Conservation (phyloP, 257 asterid genomes). For the Solanum ossicruentum region DNA sequence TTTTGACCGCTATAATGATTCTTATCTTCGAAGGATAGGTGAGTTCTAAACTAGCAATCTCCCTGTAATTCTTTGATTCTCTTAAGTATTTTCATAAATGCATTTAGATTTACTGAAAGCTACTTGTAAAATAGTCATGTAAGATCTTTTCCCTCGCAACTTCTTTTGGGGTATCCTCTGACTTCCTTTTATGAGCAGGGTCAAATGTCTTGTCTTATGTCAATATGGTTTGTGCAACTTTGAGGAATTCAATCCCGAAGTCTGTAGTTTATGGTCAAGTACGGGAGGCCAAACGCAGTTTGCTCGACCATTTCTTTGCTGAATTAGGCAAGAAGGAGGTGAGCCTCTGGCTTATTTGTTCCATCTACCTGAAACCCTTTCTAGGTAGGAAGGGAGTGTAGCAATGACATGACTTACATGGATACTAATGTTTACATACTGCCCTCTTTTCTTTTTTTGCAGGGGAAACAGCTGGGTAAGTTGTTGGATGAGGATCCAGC, state of each 20-base stretch:
- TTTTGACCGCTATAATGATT: conserved; percentile 58
- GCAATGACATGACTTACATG: not conserved
- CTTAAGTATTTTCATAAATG: not conserved
- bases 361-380: not conserved
- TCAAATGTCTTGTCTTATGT: conserved; percentile 62
- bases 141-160: not conserved
- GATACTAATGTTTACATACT: not conserved
- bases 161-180: not conserved
- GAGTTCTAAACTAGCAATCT: not conserved
- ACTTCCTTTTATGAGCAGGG: conserved; percentile 16
- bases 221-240: conserved; percentile 50
- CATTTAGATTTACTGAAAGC: not conserved
- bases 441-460: not conserved
- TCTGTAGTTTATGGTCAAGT: conserved; percentile 70
- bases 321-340: conserved; percentile 74
- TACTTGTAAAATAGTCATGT: not conserved
- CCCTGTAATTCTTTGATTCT: not conserved
- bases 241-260: conserved; percentile 75
- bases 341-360: not conserved
- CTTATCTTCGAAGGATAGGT: conserved; percentile 69
- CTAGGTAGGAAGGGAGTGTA: not conserved
- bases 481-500: conserved; percentile 77
- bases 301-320: conserved; percentile 55
- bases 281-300: conserved; percentile 69
- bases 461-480: conserved; percentile 20